Percentiles rank a stretch among this genome's conserved stretches.
These are phyloP conservation scores for Vitis hybrid DNA, from an alignment of 177 flowering plant species.

Conservation along the genomic window DNA sequence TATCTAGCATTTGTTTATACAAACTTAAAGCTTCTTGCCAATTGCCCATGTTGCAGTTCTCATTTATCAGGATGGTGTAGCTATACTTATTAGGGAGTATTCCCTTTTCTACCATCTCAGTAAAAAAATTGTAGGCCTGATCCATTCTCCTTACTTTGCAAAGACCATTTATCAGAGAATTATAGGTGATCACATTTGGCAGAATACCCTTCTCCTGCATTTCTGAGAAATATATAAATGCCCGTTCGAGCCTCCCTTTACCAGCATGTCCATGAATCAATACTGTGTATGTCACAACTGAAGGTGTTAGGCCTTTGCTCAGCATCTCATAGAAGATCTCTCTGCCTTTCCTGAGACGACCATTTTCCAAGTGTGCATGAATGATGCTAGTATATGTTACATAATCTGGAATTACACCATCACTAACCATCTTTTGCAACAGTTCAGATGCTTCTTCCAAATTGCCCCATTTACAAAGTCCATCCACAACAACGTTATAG, in stretches of 20 bases:
- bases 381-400: constrained; percentile 64
- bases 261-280: constrained; percentile 64
- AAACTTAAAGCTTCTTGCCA: constrained; percentile 64
- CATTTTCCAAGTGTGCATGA: constrained; percentile 43
- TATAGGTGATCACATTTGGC: constrained; percentile 74
- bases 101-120: constrained; percentile 51
- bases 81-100: constrained; percentile 63
- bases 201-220: constrained; percentile 53
- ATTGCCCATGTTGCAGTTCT: constrained; percentile 45
- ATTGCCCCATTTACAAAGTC: constrained; percentile 46
- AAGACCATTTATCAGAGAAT: constrained; percentile 64
- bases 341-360: constrained; percentile 43
- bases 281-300: constrained; percentile 72
- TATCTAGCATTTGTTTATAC: constrained; percentile 62
- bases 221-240: constrained; percentile 50
- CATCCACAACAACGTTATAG: constrained; percentile 63
- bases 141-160: constrained; percentile 49
- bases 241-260: constrained; percentile 41
- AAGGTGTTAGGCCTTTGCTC: constrained; percentile 46
- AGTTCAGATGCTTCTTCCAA: constrained; percentile 43
- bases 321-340: constrained; percentile 53
- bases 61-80: constrained; percentile 62
- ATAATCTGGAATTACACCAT: constrained; percentile 59
- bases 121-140: constrained; percentile 43
- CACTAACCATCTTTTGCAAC: constrained; percentile 45